Percentiles rank a stretch among this genome's conserved stretches.
These are phyloP conservation scores for Boletus vinaceobasis DNA, from an alignment of 768 basidiomycete species.

Conservation along the genomic window DNA sequence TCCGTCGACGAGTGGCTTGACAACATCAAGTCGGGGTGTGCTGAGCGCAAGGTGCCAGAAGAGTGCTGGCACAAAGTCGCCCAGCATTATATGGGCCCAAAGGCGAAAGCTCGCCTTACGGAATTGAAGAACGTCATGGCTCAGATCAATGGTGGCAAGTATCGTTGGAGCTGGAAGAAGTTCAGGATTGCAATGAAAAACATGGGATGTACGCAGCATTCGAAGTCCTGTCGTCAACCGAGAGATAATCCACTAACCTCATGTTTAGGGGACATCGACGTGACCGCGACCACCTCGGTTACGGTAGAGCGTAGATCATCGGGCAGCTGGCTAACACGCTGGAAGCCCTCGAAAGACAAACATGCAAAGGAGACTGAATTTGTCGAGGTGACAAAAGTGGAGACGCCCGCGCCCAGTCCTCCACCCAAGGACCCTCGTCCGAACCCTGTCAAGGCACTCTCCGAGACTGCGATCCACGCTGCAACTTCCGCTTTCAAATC, in stretches of 20 bases:
- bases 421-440: slow-evolving; percentile 32
- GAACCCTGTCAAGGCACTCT: slow-evolving; percentile 33
- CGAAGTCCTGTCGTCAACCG: neutral
- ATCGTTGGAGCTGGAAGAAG: slow-evolving; percentile 82
- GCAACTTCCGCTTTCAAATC: slow-evolving; percentile 28
- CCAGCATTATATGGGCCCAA: slow-evolving; percentile 69
- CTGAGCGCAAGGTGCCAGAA: slow-evolving; percentile 66
- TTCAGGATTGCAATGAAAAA: slow-evolving; percentile 75
- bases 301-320: slow-evolving; percentile 50
- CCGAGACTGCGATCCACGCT: slow-evolving; percentile 30
- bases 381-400: slow-evolving; percentile 30
- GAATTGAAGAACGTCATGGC: slow-evolving; percentile 73
- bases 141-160: slow-evolving; percentile 72
- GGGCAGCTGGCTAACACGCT: slow-evolving; percentile 50
- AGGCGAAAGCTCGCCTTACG: slow-evolving; percentile 60
- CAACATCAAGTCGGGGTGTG: slow-evolving; percentile 67
- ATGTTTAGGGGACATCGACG: slow-evolving; percentile 63
- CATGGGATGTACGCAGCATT: slow-evolving; percentile 67
- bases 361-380: slow-evolving; percentile 32
- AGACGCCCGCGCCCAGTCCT: slow-evolving; percentile 17
- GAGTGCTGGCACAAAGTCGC: slow-evolving; percentile 83
- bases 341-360: slow-evolving; percentile 40
- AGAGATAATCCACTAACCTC: neutral
- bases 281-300: slow-evolving; percentile 54
- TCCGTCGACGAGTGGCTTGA: slow-evolving; percentile 73